Evolutionary conservation across 2,329 filamentous ascomycete species (phyloP), one percentile per base, ranked within the genome.

Genomic region (Niveomyces coronatus): DNA sequence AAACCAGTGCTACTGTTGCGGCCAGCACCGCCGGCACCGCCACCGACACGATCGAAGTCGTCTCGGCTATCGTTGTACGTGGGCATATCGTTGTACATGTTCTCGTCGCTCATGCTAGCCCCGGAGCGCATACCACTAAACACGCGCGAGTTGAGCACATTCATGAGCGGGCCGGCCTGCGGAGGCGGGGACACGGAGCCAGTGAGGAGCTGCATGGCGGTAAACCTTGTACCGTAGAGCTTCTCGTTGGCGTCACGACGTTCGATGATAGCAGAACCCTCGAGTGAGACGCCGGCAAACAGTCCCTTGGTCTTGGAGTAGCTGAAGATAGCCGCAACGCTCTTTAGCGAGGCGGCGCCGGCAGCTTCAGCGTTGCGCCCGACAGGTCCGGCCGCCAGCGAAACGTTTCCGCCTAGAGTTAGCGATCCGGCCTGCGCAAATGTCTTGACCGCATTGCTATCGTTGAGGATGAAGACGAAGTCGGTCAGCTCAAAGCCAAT

Each of bases 391-490:
- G 91, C 91, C 14, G 91, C 91, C 50, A 98, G 82, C 4, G 86
- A 94, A 24, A 96, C 91, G 55, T 98, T 98, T 47, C 91, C 91
- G 51, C 91, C 91, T 6, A 98, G 71, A 4, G 91, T 96, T 45
- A 98, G 69, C 38, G 84, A 89, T 4, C 91, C 91, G 27, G 82
- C 79, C 60, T 96, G 89, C 5, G 88, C 86, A 61, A 98, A 96
- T 8, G 89, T 88, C 60, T 85, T 85, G 48, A 98, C 89, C 31
- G 91, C 89, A 42, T 70, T 76, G 29, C 79, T 69, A 55, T 98
- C 89, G 64, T 98, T 98, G 47, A 98, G 78, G 48, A 98, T 95
- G 64, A 98, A 96, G 57, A 98, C 91, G 56, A 98, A 98, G 58
- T 91, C 85, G 42, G 85, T 91, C 44, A 93, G 62, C 61, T 93